A percentile compares a stretch with the other conserved stretches of the same genome.
Evolutionary conservation across 2,329 filamentous ascomycete species (phyloP).

Genomic region (Harringtonia lauricola): DNA sequence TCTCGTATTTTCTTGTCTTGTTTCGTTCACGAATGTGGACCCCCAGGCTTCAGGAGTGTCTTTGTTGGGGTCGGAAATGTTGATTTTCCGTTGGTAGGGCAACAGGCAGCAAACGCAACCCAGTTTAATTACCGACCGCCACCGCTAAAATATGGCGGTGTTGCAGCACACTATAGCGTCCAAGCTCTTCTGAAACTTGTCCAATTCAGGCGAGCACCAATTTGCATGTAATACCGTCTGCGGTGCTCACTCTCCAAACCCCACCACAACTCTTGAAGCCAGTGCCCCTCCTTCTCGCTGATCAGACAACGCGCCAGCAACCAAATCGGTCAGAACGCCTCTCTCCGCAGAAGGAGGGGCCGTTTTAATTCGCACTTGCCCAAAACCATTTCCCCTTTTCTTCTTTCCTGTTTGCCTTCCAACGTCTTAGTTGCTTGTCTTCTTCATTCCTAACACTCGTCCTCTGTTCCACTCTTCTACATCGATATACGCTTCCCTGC

Average conservation of each 20-base stretch:
- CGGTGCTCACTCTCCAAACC: neutral
- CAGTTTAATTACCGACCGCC: neutral
- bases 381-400: constrained; percentile 4
- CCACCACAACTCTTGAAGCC: neutral
- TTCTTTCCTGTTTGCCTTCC: neutral
- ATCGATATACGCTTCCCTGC: neutral
- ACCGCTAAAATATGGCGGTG: too few species aligned
- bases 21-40: neutral
- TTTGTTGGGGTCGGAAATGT: constrained; percentile 5
- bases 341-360: constrained; percentile 9
- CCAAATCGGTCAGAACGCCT: neutral
- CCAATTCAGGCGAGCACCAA: constrained; percentile 2
- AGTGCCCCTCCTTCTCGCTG: constrained; percentile 3
- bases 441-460: neutral
- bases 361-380: constrained; percentile 9
- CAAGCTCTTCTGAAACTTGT: constrained; percentile 4
- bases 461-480: neutral
- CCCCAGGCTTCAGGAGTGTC: neutral
- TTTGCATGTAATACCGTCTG: neutral
- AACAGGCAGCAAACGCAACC: constrained; percentile 4
- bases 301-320: constrained; percentile 2
- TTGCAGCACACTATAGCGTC: too few species aligned
- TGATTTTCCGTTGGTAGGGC: constrained; percentile 6
- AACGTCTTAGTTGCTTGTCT: too few species aligned
- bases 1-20: neutral